A percentile compares a stretch with the other conserved stretches of the same genome.
Evolutionary conservation across 148 eudicot species (phyloP).

Genomic region (Simmondsia chinensis): DNA sequence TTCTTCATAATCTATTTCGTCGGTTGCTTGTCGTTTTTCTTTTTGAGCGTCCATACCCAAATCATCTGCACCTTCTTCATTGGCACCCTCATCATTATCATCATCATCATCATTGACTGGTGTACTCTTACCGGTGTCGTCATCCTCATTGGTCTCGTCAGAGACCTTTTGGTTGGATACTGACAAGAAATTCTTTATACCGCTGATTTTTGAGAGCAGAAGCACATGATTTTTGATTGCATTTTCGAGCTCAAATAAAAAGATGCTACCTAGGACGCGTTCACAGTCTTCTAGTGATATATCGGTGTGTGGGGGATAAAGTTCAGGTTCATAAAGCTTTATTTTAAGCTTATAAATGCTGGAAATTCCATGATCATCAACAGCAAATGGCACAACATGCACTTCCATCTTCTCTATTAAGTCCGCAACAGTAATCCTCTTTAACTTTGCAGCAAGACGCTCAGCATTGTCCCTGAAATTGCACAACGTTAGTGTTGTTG

Average conservation of each 20-base stretch:
- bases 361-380: slow-evolving; percentile 15
- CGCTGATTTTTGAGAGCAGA: slow-evolving; percentile 56
- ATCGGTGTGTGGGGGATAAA: slow-evolving; percentile 30
- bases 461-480: slow-evolving; percentile 51
- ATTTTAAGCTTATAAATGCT: slow-evolving; percentile 67
- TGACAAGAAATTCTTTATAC: slow-evolving; percentile 37
- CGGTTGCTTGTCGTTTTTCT: slow-evolving; percentile 49
- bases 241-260: slow-evolving; percentile 47
- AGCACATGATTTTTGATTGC: slow-evolving; percentile 59
- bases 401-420: slow-evolving; percentile 72
- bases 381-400: slow-evolving; percentile 32
- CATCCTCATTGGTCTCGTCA: slow-evolving; percentile 36
- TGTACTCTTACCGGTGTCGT: slow-evolving; percentile 8
- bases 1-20: slow-evolving; percentile 86
- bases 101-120: slow-evolving; percentile 18
- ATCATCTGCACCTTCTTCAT: slow-evolving; percentile 54
- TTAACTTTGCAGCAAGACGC: slow-evolving; percentile 49
- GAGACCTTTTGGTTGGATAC: slow-evolving; percentile 25
- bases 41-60: slow-evolving; percentile 54
- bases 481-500: too few relatives aligned
- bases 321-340: slow-evolving; percentile 48
- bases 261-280: slow-evolving; percentile 29
- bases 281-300: slow-evolving; percentile 48
- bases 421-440: slow-evolving; percentile 69
- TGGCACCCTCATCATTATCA: slow-evolving; percentile 23